Percentiles rank a stretch among this genome's conserved stretches.
Evolutionary conservation across 2,329 filamentous ascomycete genomes (phyloP).

Genomic region (Gyromitra esculenta): DNA sequence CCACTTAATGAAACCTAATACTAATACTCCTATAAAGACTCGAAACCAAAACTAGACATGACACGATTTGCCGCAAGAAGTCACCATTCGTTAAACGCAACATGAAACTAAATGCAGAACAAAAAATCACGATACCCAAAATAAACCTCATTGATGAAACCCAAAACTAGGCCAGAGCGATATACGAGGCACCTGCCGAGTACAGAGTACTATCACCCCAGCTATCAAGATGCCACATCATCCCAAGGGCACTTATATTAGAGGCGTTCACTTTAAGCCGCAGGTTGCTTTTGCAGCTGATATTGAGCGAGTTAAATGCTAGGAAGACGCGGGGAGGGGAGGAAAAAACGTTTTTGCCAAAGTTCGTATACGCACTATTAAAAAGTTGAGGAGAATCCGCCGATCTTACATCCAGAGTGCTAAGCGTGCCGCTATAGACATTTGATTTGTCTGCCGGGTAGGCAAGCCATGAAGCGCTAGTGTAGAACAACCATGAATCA

Average conservation of each 20-base stretch:
- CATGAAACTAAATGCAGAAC: too few species aligned
- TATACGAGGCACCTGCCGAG: conserved; percentile 6
- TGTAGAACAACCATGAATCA: neutral
- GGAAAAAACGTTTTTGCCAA: neutral
- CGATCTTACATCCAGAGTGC: neutral
- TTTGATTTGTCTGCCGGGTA: conserved; percentile 9
- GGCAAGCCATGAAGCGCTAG: neutral
- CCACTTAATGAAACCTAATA: too few species aligned
- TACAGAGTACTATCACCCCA: conserved; percentile 1
- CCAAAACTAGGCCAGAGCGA: neutral
- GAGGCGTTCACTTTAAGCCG: neutral
- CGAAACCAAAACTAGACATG: too few species aligned
- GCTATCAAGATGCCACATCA: neutral
- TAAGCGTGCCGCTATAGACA: neutral
- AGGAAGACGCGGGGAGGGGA: conserved; percentile 10
- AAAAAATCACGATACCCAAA: too few species aligned
- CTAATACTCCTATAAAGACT: too few species aligned
- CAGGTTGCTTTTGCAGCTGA: neutral
- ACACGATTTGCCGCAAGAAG: too few species aligned
- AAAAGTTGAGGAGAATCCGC: neutral
- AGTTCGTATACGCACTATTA: conserved; percentile 1
- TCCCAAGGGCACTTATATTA: neutral
- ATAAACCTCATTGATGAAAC: neutral
- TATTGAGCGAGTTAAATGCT: conserved; percentile 17
- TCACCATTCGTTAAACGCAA: too few species aligned